Evolutionary conservation across 768 basidiomycete species (phyloP).

Genomic region (Leccinum variicolor): DNA sequence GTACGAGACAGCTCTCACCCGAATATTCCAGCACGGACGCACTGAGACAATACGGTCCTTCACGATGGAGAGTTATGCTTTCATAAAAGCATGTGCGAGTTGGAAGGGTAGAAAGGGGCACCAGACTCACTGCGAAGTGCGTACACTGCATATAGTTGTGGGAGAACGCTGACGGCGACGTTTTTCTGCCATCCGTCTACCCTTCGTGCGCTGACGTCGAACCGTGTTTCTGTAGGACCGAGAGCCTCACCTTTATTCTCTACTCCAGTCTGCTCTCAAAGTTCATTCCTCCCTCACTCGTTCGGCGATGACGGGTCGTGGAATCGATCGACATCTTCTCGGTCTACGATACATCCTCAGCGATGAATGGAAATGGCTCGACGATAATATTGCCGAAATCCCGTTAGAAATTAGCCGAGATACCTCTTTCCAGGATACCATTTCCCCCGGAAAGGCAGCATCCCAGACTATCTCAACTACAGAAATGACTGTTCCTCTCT

Average conservation of each 20-base stretch:
- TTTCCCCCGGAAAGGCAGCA: neutral
- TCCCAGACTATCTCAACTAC: neutral
- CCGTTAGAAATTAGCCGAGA: neutral
- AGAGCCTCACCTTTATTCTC: slow-evolving; percentile 34
- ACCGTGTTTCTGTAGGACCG: neutral
- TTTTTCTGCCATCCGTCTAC: slow-evolving; percentile 1
- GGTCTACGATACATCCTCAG: slow-evolving; percentile 69
- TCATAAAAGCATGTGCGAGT: slow-evolving; percentile 29
- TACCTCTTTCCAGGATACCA: slow-evolving; percentile 7
- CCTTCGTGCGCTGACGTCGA: neutral
- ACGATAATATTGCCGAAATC: slow-evolving; percentile 2
- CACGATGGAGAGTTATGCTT: slow-evolving; percentile 68
- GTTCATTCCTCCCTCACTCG: slow-evolving; percentile 71
- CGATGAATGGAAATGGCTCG: slow-evolving; percentile 28
- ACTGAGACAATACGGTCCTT: slow-evolving; percentile 87
- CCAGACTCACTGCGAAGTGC: slow-evolving; percentile 9
- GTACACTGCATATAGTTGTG: neutral
- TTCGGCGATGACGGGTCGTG: slow-evolving; percentile 75
- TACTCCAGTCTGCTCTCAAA: slow-evolving; percentile 65
- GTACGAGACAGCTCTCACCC: slow-evolving; percentile 90
- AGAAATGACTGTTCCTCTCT: slow-evolving; percentile 38
- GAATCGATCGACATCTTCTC: slow-evolving; percentile 89
- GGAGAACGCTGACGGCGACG: neutral
- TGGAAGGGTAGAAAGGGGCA: slow-evolving; percentile 14
- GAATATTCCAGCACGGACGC: slow-evolving; percentile 81